Base-by-base conservation (phyloP, 2,329 filamentous ascomycete genomes). In the Beauveria pseudobassiana region DNA sequence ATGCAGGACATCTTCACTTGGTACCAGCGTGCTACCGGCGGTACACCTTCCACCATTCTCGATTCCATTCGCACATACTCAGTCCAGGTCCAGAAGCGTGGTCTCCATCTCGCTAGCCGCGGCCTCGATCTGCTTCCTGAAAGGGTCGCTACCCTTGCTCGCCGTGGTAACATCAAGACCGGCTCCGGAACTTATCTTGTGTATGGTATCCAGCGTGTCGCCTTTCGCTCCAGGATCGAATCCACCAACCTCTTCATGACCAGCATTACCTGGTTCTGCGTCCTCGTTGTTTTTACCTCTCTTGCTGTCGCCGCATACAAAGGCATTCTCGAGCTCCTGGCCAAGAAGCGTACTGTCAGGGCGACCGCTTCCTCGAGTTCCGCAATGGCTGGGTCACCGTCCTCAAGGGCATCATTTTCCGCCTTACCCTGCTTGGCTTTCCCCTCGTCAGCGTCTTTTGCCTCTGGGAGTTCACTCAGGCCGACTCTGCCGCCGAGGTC, bases 1-100 rank as follows among this genome's bases (percentile, higher is more conserved):
- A 84, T 97, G 77, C 91, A 98, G 77, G 81, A 80, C 53, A 90
- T 96, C 70, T 90, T 91, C 64, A 96, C 92, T 42, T 98, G 93
- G 93, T 98, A 97, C 73, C 93, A 96, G 77, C 89, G 93, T 64
- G 85, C 93, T 3, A 98, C 93, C 3, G 93, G 93, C 59, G 93
- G 93, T 65, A 91, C 84, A 0, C 90, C 93, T 0, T 87, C 91
- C 4, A 89, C 86, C 18, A 81, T 96, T 40, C 84, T 97, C 51
- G 88, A 91, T 65, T 86, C 85, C 28, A 79, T 96, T 56, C 82
- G 81, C 20, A 87, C 82, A 16, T 87, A 87, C 45, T 96, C 92
- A 0, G 90, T 97, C n/a, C 83, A 93, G 69, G 87, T 96, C 5
- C 82, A 92, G 74, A 96, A 85, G 73, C 80, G 82, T 63, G 73